Base-by-base conservation (phyloP, 306 rosid genomes). In the Begonia loranthoides region DNA sequence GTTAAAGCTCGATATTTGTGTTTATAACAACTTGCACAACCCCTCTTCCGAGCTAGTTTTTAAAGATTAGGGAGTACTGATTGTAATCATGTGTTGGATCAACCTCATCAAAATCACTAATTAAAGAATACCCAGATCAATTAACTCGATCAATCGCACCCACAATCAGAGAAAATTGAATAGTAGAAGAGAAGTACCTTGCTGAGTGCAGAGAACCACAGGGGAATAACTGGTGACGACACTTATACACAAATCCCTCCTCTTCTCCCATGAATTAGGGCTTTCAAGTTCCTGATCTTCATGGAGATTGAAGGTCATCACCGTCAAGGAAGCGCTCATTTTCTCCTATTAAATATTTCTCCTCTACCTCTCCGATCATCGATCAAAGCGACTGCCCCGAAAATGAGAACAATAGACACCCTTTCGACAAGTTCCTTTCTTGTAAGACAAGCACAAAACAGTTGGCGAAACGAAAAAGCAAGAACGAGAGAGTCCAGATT, bases 291-390 rank as follows among this genome's bases (percentile, higher is more conserved):
- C 73, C 61, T 87, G 76, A 78, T 92, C 94, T 47, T 92, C 99
- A n/a, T 74, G 87, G 10, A 92, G 93, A 79, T 86, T 86, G 79
- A 92, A 86, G 79, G 94, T 78, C 96, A 92, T 86, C 63, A 83
- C 87, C 60, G 94, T 74, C 76, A 86, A 72, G 58, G 94, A 69
- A 45, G 80, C 93, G 72, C 93, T 92, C 99, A 92, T 90, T 70
- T 77, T 79, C 5, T 47, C 6, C 15, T 4, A 4, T 7, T 4
- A 28, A 28, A 28, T 4, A 28, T 28, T 5, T 7, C 36, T 28
- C 36, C 36, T 28, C 36, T 28, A 28, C 8, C 36, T 1, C 36
- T 28, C 3, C 36, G 36, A 28, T 28, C 36, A 28, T 28, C 36
- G 36, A 28, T 28, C 36, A 28, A 28, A 3, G 36, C 36, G 3